Conservation (phyloP, 495 filamentous ascomycete species). For the Aspergillus biplanus region DNA sequence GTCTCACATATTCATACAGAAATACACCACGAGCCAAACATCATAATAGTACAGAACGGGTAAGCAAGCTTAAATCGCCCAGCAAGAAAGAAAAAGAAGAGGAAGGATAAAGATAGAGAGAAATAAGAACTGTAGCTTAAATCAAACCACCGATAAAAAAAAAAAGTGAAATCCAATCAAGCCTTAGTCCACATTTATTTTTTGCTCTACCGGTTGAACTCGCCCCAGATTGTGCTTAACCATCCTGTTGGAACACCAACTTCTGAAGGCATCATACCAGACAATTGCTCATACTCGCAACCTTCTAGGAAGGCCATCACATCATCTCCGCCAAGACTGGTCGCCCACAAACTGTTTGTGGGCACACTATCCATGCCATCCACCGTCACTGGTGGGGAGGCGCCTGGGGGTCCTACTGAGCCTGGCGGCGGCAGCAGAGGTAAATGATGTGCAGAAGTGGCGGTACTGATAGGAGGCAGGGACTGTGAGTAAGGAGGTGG, state of each 20-base stretch:
- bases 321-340: slow-evolving; percentile 51
- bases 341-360: slow-evolving; percentile 36
- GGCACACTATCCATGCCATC: slow-evolving; percentile 35
- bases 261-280: slow-evolving; percentile 36
- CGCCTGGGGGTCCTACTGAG: slow-evolving; percentile 38
- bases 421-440: slow-evolving; percentile 42
- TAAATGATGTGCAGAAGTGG: slow-evolving; percentile 32
- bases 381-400: slow-evolving; percentile 42
- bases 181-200: background rate
- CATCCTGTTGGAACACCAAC: slow-evolving; percentile 44
- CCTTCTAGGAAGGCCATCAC: slow-evolving; percentile 52
- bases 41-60: slow-evolving; percentile 28
- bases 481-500: slow-evolving; percentile 46
- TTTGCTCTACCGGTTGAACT: slow-evolving; percentile 33
- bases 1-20: slow-evolving; percentile 28
- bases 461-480: slow-evolving; percentile 44
- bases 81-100: slow-evolving; percentile 1
- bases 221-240: slow-evolving; percentile 47
- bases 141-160: slow-evolving; percentile 4
- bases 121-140: slow-evolving; percentile 1
- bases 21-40: slow-evolving; percentile 14
- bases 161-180: slow-evolving; percentile 1
- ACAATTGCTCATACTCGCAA: slow-evolving; percentile 44
- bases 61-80: background rate
- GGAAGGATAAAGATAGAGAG: background rate